Evolutionary conservation across 805 yeast species (phyloP), one percentile per base, ranked within the genome.

Genomic region (Pichia eremophila): DNA sequence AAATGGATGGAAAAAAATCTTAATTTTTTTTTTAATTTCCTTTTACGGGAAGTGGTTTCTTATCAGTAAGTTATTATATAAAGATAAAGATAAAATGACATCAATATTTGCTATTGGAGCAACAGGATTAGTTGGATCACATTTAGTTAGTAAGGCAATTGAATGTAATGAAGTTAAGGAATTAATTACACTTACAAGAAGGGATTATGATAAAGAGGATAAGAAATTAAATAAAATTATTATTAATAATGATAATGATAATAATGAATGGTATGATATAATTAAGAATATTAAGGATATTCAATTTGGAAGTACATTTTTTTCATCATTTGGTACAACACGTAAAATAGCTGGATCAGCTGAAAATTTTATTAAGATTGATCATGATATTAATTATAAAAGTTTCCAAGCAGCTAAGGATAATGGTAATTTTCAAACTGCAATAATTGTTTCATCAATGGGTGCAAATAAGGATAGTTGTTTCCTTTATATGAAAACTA

Each of bases 241-340:
- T 9, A 77, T 75, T 40, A 53, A 62, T 14, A 79, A 19, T 19
- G 22, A 81, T 53, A 57, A 73, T 9, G 56, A 58, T 1, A 68
- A 73, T 9, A 56, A 58, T 1, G 68, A 71, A 39, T 85, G 93
- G 90, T 62, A 64, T 3, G 60, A 57, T 5, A 44, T 57, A 18
- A 59, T 57, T 37, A 43, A 44, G n/a, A 39, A 49, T 1, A 59
- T 54, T 17, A 60, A 66, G 32, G 22, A 19, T 3, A 60, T 65
- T 31, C 63, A 63, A 25, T 56, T 54, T 4, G 57, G 71, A 11
- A 70, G 74, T 29, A 66, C 69, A 4, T 68, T 82, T 47, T 76
- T 84, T 53, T 77, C 86, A 2, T 79, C 81, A 0, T 74, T 89
- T 54, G 95, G 90, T 8, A 84, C 95, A 8, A 86, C 95, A 1